Percentiles rank a stretch among this genome's conserved stretches.
These are phyloP conservation scores for Phytopythium litorale DNA, from an alignment of 352 stramenopile genomes.

Conservation along the genomic window DNA sequence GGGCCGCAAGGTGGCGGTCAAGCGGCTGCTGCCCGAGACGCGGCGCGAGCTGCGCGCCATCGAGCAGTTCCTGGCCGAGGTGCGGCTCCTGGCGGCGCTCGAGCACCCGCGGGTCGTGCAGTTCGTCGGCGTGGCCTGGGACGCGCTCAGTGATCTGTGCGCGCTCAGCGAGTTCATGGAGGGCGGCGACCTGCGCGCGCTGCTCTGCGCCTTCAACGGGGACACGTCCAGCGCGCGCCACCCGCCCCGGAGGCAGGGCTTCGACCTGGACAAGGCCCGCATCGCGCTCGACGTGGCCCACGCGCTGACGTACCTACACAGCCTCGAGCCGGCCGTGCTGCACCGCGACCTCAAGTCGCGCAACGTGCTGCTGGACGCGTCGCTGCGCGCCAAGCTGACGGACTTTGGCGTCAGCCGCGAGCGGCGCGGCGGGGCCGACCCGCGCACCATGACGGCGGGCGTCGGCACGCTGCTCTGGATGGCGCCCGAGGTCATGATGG, in stretches of 20 bases:
- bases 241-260: no score
- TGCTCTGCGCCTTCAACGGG: conserved; percentile 1
- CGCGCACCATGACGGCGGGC: conserved; percentile 12
- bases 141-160: conserved; percentile 22
- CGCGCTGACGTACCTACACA: conserved; percentile 45
- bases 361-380: conserved; percentile 85
- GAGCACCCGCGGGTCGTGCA: conserved; percentile 34
- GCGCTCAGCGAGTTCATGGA: conserved; percentile 34
- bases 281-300: conserved; percentile 11
- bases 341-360: conserved; percentile 69
- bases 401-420: conserved; percentile 13
- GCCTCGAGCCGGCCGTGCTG: conserved; percentile 32
- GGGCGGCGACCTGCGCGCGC: conserved; percentile 9
- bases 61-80: conserved; percentile 49
- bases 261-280: no score
- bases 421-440: neutral
- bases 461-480: conserved; percentile 8
- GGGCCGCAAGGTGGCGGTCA: conserved; percentile 41
- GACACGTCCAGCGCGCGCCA: no score
- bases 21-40: conserved; percentile 36
- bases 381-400: conserved; percentile 14
- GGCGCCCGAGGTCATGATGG: conserved; percentile 17
- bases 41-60: conserved; percentile 36
- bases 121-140: conserved; percentile 41
- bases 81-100: conserved; percentile 14